phyloP scores from a whole-genome alignment of 305 asterid species.

The Fraxinus platypoda region DNA sequence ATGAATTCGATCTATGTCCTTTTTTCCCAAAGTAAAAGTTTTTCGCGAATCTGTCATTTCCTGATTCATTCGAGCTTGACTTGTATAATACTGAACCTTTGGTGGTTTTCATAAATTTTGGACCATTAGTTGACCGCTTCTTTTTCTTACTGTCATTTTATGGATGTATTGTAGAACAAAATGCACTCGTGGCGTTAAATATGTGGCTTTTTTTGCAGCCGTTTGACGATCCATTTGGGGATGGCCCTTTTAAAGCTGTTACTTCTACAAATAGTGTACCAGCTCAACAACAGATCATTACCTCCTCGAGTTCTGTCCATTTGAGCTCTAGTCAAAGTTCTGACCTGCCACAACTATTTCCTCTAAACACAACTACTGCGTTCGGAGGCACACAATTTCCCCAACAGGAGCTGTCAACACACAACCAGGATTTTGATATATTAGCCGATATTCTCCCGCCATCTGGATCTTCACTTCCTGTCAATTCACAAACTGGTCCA shows the following conservation, averaged over 20 bases:
- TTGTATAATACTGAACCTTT: not conserved
- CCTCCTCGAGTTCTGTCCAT: slow-evolving; percentile 41
- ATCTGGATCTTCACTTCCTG: slow-evolving; percentile 47
- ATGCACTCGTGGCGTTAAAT: not conserved
- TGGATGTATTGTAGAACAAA: not conserved
- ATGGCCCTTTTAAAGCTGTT: slow-evolving; percentile 83
- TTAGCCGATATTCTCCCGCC: slow-evolving; percentile 95
- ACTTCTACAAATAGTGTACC: slow-evolving; percentile 41
- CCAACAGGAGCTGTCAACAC: slow-evolving; percentile 50
- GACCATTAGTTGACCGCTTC: not conserved
- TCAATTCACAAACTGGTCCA: slow-evolving; percentile 35
- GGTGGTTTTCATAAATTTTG: not conserved
- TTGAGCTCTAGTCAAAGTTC: slow-evolving; percentile 39
- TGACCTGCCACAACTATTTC: slow-evolving; percentile 37
- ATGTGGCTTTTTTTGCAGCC: slow-evolving; percentile 47
- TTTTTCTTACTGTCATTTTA: not conserved
- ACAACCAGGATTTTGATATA: slow-evolving; percentile 46
- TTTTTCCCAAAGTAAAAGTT: not conserved
- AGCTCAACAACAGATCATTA: slow-evolving; percentile 39
- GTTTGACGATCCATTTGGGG: slow-evolving; percentile 93
- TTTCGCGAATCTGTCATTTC: not conserved
- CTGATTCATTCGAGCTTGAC: not conserved
- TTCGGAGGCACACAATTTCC: slow-evolving; percentile 45
- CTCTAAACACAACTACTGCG: slow-evolving; percentile 41
- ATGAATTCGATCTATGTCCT: not conserved